Base-by-base conservation (phyloP, 2,329 filamentous ascomycete genomes). In the Amauroascus niger region DNA sequence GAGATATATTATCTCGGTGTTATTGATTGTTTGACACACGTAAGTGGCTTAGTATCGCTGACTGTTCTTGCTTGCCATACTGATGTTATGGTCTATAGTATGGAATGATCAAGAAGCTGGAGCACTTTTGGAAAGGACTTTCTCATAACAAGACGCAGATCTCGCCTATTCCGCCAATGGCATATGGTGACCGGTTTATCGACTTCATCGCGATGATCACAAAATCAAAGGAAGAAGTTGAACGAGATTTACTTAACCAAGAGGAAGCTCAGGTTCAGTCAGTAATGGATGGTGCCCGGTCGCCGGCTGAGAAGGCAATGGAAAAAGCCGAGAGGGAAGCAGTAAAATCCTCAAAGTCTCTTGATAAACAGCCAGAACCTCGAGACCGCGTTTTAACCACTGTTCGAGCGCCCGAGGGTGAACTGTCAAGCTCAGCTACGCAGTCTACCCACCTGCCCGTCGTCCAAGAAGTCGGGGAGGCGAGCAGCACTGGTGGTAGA, bases 1-100 rank as follows among this genome's bases (percentile, higher is more conserved):
- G 88, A 95, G 71, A 89, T 98, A 40, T 98, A 98, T 71, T 98
- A 98, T 67, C 81, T 98, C 6, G 94, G 93, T 33, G 94, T 98
- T 63, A 98, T 98, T 69, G 93, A 98, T 71, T 98, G 93, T 69
- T 76, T 98, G 63, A 98, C 93, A 63, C 88, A 96, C 69, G 89
- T 95, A 79, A 81, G 87, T 80, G 24, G 8, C 18, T 35, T 26
- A 8, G 18, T 11, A 3, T 18, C 14, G 16, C 9, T 2, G 30
- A 14, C 24, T 18, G 4, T 35, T 20, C 40, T 18, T 28, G n/a
- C 14, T 13, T 50, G 14, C 49, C 18, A 32, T 54, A 47, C 51
- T 59, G 51, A 54, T 45, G 16, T 26, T 49, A 33, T 39, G 24
- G 11, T n/a, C 35, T 28, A 53, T 63, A 95, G 88, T 98, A 97